These are phyloP conservation scores for Didymella glomerata DNA, from an alignment of 2,329 filamentous ascomycete genomes.

Conservation along the genomic window DNA sequence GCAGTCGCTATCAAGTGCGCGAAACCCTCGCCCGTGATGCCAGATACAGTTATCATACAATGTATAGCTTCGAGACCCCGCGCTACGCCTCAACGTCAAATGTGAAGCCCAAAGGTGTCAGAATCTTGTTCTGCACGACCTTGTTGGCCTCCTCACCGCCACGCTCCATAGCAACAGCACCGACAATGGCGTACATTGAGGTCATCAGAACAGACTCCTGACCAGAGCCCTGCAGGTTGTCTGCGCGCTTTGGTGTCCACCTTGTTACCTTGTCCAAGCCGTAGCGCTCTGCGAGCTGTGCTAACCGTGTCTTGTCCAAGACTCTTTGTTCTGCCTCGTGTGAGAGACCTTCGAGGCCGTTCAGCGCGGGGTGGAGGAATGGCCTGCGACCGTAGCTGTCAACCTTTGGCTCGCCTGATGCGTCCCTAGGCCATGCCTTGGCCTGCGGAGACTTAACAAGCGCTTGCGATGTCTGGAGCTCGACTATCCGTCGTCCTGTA, in stretches of 20 bases:
- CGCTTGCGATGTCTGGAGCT: slow-evolving; percentile 70
- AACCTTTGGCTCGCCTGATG: slow-evolving; percentile 29
- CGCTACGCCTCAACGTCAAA: slow-evolving; percentile 27
- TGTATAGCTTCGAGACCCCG: slow-evolving; percentile 5
- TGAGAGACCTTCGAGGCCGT: slow-evolving; percentile 77
- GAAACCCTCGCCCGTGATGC: slow-evolving; percentile 21
- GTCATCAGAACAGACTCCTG: slow-evolving; percentile 77
- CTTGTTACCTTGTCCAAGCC: slow-evolving; percentile 78
- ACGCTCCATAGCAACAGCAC: slow-evolving; percentile 87
- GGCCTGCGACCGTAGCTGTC: slow-evolving; percentile 64
- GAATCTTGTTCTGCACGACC: slow-evolving; percentile 78
- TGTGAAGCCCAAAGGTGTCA: slow-evolving; percentile 59
- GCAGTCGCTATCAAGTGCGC: slow-evolving; percentile 24
- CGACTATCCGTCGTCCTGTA: slow-evolving; percentile 69
- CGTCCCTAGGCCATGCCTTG: slow-evolving; percentile 32
- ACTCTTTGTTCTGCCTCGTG: slow-evolving; percentile 66
- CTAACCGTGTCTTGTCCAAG: slow-evolving; percentile 71
- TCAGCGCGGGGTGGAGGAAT: slow-evolving; percentile 74
- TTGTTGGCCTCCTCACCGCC: slow-evolving; percentile 80
- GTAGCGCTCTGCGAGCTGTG: slow-evolving; percentile 72
- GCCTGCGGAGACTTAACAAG: slow-evolving; percentile 61
- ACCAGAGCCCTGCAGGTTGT: slow-evolving; percentile 77
- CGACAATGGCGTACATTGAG: slow-evolving; percentile 83
- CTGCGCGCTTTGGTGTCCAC: slow-evolving; percentile 83
- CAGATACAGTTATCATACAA: slow-evolving; percentile 23